phyloP scores from a whole-genome alignment of 768 basidiomycete genomes.

The Megacollybia marginata region DNA sequence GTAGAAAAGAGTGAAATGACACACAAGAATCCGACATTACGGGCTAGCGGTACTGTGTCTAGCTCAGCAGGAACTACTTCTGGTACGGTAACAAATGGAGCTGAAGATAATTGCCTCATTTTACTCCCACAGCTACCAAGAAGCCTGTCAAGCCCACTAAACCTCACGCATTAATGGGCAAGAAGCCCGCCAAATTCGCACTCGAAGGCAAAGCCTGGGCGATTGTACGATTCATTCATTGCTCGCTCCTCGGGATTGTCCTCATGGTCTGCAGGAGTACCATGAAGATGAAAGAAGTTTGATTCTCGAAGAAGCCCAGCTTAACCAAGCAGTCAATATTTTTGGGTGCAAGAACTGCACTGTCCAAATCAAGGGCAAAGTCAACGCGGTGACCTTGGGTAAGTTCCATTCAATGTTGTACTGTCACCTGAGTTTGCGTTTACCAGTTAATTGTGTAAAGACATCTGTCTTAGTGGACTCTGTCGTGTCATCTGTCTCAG shows the following conservation, averaged over 20 bases:
- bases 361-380: conserved; percentile 84
- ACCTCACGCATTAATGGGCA: conserved; percentile 74
- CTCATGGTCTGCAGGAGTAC: conserved; percentile 58
- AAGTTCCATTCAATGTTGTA: conserved; percentile 16
- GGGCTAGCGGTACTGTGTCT: conserved; percentile 51
- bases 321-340: conserved; percentile 81
- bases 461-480: conserved; percentile 86
- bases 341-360: conserved; percentile 86
- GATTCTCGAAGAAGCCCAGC: conserved; percentile 66
- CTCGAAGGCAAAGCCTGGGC: conserved; percentile 93
- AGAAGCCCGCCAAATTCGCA: conserved; percentile 86
- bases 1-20: conserved; percentile 97
- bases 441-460: conserved; percentile 78
- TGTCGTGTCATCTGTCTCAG: conserved; percentile 83
- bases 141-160: conserved; percentile 79
- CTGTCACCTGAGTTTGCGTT: neutral
- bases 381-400: conserved; percentile 91
- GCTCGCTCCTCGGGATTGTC: neutral
- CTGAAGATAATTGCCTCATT: neutral
- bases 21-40: conserved; percentile 91
- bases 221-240: conserved; percentile 49
- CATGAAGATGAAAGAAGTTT: conserved; percentile 76
- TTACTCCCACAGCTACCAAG: conserved; percentile 30
- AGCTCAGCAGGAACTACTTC: conserved; percentile 22
- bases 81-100: too few species aligned